Evolutionary conservation across 208 protist genomes (phyloP), one percentile per base, ranked within the genome.

Genomic region (Naegleria gruberi): DNA sequence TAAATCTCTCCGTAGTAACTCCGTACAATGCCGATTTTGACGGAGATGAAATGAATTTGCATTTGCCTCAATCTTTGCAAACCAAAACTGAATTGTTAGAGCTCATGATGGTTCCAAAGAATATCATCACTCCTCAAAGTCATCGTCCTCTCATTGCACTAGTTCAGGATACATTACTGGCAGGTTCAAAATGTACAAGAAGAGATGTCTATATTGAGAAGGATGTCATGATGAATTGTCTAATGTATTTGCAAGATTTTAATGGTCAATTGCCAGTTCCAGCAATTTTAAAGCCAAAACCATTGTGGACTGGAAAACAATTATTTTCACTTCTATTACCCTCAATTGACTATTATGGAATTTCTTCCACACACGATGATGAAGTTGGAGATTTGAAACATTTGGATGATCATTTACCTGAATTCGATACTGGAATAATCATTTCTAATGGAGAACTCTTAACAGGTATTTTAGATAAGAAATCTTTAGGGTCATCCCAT

Each of bases 21-120:
- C 99, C 99, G 77, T 99, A 99, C 94, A 99, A 99, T 94, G 99
- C 99, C 40, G 99, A 99, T 93, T 99, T 99, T 91, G 99, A 99
- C 94, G 99, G 99, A 82, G 99, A 99, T 94, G 99, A 99, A 94
- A 99, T 99, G 99, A 99, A 99, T 94, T 91, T 99, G 87, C 99
- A 99, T 93, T 97, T 99, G 12, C 98, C 99, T 30, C 99, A 99
- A 93, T 96, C 95, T 37, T 90, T 99, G 43, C 93, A 99, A 89
- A 98, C 98, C 15, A 96, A 98, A 89, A 95, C 98, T 37, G 98
- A 99, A 94, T 93, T 99, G 47, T 95, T 97, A 82, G 96, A 99
- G 91, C 95, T 99, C 90, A 99, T 99, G 98, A 98, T 99, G 96
- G 98, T 99, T 43, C 98, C 98, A 0, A 97, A 97, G 91, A 98